Conservation (phyloP, 257 asterid genomes). For the Haberlea rhodopensis region DNA sequence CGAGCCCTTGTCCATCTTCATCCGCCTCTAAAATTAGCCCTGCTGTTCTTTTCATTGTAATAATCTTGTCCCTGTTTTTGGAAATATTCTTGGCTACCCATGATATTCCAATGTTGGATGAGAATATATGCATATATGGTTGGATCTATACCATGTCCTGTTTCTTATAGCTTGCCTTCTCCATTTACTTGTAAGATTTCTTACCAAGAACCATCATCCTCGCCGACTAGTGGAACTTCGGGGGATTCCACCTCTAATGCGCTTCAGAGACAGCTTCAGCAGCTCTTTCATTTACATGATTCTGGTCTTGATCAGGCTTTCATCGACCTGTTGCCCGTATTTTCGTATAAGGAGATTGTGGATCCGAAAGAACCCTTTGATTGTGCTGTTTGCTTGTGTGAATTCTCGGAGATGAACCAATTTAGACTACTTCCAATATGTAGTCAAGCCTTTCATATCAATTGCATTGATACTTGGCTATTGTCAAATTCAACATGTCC, state of each 20-base stretch:
- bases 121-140: no score
- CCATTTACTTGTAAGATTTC: slow-evolving; percentile 28
- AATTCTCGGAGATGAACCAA: slow-evolving; percentile 15
- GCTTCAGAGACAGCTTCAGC: slow-evolving; percentile 27
- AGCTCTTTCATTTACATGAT: slow-evolving; percentile 23
- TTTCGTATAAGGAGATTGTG: slow-evolving; percentile 14
- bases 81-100: no score
- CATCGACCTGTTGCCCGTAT: slow-evolving; percentile 18
- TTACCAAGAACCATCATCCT: slow-evolving; percentile 6
- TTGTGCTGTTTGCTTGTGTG: slow-evolving; percentile 28
- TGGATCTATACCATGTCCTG: no score
- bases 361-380: slow-evolving; percentile 25
- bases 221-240: background rate
- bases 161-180: slow-evolving; percentile 24
- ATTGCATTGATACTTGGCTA: slow-evolving; percentile 28
- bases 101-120: no score
- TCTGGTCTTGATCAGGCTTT: slow-evolving; percentile 25
- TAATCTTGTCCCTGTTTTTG: slow-evolving; percentile 23
- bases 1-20: slow-evolving; percentile 10
- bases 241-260: slow-evolving; percentile 16
- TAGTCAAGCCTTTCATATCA: slow-evolving; percentile 26
- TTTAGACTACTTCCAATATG: slow-evolving; percentile 22
- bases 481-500: slow-evolving; percentile 26
- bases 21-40: slow-evolving; percentile 10
- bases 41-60: slow-evolving; percentile 20